These are phyloP conservation scores for Didymellaceae sp. DNA, from an alignment of 2,329 filamentous ascomycete genomes.

Conservation along the genomic window DNA sequence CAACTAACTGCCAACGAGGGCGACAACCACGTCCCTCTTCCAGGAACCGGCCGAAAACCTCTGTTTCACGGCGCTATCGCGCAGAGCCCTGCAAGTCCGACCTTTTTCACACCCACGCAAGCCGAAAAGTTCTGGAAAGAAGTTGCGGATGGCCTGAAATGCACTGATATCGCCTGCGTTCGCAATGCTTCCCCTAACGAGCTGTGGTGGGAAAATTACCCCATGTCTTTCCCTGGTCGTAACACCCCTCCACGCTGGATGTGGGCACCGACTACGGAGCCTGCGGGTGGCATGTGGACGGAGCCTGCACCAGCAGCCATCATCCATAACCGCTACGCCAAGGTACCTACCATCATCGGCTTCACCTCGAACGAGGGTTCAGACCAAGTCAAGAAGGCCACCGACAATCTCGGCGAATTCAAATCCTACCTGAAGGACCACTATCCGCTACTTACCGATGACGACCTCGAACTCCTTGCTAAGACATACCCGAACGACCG, in stretches of 20 bases:
- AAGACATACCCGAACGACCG: conserved; percentile 42
- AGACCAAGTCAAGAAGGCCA: conserved; percentile 47
- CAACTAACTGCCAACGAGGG: conserved; percentile 42
- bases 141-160: conserved; percentile 40
- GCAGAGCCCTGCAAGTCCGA: conserved; percentile 41
- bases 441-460: conserved; percentile 60
- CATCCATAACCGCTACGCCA: conserved; percentile 35
- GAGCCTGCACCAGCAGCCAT: conserved; percentile 38
- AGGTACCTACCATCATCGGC: conserved; percentile 42
- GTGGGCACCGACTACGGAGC: conserved; percentile 44
- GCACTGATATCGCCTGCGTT: conserved; percentile 39
- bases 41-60: conserved; percentile 35
- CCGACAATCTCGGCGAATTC: conserved; percentile 48
- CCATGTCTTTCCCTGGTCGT: conserved; percentile 41
- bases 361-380: conserved; percentile 49
- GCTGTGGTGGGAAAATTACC: conserved; percentile 44
- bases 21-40: conserved; percentile 34
- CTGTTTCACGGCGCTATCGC: conserved; percentile 44
- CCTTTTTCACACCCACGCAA: conserved; percentile 41
- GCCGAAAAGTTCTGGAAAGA: conserved; percentile 42
- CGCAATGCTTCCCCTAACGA: conserved; percentile 36
- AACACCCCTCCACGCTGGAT: conserved; percentile 44
- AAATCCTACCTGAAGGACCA: conserved; percentile 43
- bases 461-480: conserved; percentile 50
- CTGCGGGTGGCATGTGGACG: conserved; percentile 39